These are phyloP conservation scores for Gigaspora rosea DNA, from an alignment of 192 early-diverging fungal species.

Conservation along the genomic window DNA sequence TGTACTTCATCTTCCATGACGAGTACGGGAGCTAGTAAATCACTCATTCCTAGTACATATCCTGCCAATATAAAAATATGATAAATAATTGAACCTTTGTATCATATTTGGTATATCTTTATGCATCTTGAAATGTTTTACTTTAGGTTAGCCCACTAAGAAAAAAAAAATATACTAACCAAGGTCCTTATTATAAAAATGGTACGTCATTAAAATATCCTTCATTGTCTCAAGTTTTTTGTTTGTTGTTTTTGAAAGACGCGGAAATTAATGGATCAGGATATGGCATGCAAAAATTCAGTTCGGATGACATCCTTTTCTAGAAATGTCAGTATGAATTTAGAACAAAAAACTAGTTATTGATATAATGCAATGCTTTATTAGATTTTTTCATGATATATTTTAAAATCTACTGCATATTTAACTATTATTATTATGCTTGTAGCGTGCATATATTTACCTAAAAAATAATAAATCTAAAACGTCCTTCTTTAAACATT, in stretches of 20 bases:
- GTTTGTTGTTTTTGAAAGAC: slow-evolving; percentile 50
- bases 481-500: too few species aligned
- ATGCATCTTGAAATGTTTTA: too few species aligned
- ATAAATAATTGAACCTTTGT: too few species aligned
- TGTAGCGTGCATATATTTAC: too few species aligned
- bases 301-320: slow-evolving; percentile 98
- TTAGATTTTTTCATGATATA: too few species aligned
- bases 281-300: slow-evolving; percentile 79
- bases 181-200: slow-evolving; percentile 78
- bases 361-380: too few species aligned
- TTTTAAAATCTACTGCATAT: too few species aligned
- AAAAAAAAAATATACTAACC: slow-evolving; percentile 40
- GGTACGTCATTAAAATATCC: slow-evolving; percentile 91
- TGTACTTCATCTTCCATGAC: slow-evolving; percentile 84
- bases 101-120: too few species aligned
- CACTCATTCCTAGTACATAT: slow-evolving; percentile 98
- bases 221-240: slow-evolving; percentile 85
- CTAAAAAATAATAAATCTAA: too few species aligned
- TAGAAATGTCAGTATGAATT: slow-evolving; percentile 21
- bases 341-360: not conserved
- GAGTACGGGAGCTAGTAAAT: slow-evolving; percentile 87
- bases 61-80: slow-evolving; percentile 42
- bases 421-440: too few species aligned
- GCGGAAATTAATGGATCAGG: slow-evolving; percentile 38
- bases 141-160: too few species aligned